phyloP scores from a whole-genome alignment of 805 yeast genomes.

The Pichia nakasei region DNA sequence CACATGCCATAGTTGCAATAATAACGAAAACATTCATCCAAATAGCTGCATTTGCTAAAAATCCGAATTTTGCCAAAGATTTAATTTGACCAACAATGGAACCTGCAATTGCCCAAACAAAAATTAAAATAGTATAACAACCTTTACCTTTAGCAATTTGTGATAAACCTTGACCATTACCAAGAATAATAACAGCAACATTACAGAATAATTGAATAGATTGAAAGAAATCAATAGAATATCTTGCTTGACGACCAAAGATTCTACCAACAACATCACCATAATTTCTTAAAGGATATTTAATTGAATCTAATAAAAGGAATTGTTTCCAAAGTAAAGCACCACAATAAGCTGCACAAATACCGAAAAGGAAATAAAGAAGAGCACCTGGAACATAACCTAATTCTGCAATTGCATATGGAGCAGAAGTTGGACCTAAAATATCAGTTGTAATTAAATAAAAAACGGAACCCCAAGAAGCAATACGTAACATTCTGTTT shows the following conservation, averaged over 20 bases:
- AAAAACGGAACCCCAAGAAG: constrained; percentile 27
- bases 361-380: constrained; percentile 33
- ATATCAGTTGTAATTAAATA: constrained; percentile 41
- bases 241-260: constrained; percentile 28
- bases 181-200: constrained; percentile 34
- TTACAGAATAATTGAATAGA: constrained; percentile 35
- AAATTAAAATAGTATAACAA: constrained; percentile 33
- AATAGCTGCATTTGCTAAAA: constrained; percentile 36
- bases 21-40: constrained; percentile 39
- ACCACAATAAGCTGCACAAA: constrained; percentile 35
- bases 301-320: constrained; percentile 31
- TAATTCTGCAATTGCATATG: constrained; percentile 35
- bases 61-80: constrained; percentile 31
- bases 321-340: constrained; percentile 29
- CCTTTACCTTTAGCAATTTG: constrained; percentile 29
- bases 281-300: constrained; percentile 35
- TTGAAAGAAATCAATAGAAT: constrained; percentile 30
- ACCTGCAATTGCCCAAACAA: constrained; percentile 37
- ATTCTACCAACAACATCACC: constrained; percentile 35
- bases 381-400: constrained; percentile 39
- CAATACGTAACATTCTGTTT: constrained; percentile 6
- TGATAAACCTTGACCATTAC: constrained; percentile 35
- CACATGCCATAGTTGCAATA: constrained; percentile 37
- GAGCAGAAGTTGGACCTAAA: constrained; percentile 39
- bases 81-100: constrained; percentile 37